Evolutionary conservation across 1,284 basidiomycete species (phyloP).

Genomic region (Cutaneotrichosporon spelunceum): DNA sequence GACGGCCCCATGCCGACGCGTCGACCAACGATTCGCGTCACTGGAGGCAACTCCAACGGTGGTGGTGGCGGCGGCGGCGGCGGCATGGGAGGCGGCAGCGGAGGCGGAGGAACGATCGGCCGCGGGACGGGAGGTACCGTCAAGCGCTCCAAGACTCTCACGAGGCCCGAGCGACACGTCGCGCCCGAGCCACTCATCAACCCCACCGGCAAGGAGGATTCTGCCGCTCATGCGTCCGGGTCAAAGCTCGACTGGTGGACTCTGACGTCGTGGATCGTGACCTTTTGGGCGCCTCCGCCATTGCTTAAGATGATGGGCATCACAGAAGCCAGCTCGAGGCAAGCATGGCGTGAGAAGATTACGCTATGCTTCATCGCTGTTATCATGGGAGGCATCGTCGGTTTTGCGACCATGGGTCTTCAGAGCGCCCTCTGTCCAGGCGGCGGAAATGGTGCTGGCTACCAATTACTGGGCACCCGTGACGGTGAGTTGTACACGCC

Average conservation of each 20-base stretch:
- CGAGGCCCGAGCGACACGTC: constrained; percentile 88
- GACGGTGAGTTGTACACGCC: constrained; percentile 34
- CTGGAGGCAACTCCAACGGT: neutral
- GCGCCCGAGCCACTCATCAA: constrained; percentile 92
- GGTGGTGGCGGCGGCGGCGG: neutral
- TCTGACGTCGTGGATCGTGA: constrained; percentile 71
- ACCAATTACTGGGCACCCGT: constrained; percentile 38
- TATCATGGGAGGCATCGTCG: constrained; percentile 73
- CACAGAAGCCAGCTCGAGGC: constrained; percentile 69
- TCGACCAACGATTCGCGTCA: constrained; percentile 25
- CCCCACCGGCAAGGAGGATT: constrained; percentile 44
- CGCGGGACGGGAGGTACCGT: constrained; percentile 32
- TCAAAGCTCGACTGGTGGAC: constrained; percentile 65
- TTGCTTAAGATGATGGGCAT: constrained; percentile 72
- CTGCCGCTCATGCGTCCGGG: constrained; percentile 33
- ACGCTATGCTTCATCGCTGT: constrained; percentile 83
- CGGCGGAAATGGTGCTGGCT: constrained; percentile 28
- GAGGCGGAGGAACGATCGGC: constrained; percentile 1
- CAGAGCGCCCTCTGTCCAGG: constrained; percentile 87
- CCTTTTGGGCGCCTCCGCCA: constrained; percentile 84
- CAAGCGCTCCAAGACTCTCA: constrained; percentile 84
- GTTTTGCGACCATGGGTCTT: constrained; percentile 91
- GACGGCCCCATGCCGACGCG: constrained; percentile 37
- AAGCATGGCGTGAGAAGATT: constrained; percentile 98
- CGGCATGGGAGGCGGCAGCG: neutral